Evolutionary conservation across 441 rosid genomes (phyloP).

Genomic region (Arabidopsis hybrid): DNA sequence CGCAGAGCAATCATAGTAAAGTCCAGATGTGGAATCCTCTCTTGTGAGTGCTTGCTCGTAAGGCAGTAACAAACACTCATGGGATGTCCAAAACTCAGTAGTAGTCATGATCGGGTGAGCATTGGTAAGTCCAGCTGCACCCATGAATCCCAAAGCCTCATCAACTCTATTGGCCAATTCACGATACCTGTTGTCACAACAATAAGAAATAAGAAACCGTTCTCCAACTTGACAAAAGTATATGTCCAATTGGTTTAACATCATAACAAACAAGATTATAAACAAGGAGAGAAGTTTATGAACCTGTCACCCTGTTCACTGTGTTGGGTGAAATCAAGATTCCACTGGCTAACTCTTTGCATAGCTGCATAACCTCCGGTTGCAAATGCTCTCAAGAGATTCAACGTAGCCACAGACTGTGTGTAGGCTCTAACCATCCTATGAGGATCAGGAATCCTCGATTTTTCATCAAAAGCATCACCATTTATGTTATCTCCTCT

Average conservation of each 20-base stretch:
- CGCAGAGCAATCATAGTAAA: conserved; percentile 93
- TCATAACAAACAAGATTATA: background rate
- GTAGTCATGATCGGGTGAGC: conserved; percentile 94
- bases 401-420: conserved; percentile 87
- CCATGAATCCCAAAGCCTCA: conserved; percentile 97
- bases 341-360: conserved; percentile 98
- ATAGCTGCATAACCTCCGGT: conserved; percentile 98
- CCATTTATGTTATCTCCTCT: conserved; percentile 96
- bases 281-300: background rate
- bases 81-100: conserved; percentile 97
- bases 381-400: conserved; percentile 93
- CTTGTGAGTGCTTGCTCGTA: conserved; percentile 93
- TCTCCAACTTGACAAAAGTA: background rate
- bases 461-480: conserved; percentile 81
- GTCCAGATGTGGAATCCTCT: conserved; percentile 93
- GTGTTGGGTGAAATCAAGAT: conserved; percentile 87
- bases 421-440: conserved; percentile 93
- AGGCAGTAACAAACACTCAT: conserved; percentile 90
- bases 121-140: conserved; percentile 90
- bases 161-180: conserved; percentile 92
- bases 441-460: conserved; percentile 91
- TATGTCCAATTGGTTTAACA: background rate
- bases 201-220: conserved; percentile 3
- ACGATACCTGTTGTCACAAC: conserved; percentile 65
- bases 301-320: conserved; percentile 96